phyloP scores from a whole-genome alignment of 2,329 filamentous ascomycete genomes.

The Aspergillus hortae region DNA sequence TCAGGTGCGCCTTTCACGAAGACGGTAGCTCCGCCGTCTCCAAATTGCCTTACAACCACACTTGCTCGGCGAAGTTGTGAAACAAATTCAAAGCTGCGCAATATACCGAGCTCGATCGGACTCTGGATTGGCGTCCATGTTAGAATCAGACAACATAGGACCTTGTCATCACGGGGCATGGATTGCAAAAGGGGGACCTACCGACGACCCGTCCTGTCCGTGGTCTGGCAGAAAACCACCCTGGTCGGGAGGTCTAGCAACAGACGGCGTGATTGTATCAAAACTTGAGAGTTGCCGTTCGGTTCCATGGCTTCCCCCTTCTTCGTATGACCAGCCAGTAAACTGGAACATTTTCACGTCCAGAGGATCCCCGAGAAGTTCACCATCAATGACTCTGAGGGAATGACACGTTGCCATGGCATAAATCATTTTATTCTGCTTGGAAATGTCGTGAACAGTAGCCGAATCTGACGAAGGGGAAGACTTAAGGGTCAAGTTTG shows the following conservation, averaged over 20 bases:
- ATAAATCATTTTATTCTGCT: conserved; percentile 71
- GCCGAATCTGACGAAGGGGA: conserved; percentile 52
- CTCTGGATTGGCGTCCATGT: conserved; percentile 13
- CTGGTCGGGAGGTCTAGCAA: conserved; percentile 72
- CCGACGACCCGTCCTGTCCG: conserved; percentile 17
- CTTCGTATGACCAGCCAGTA: conserved; percentile 87
- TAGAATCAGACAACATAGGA: not conserved
- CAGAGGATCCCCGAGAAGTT: conserved; percentile 87
- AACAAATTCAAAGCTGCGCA: conserved; percentile 91
- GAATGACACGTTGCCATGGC: conserved; percentile 98
- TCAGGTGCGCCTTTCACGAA: conserved; percentile 97
- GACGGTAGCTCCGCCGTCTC: conserved; percentile 76
- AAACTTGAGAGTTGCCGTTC: conserved; percentile 69
- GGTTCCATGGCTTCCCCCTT: conserved; percentile 66
- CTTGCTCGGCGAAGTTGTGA: conserved; percentile 89
- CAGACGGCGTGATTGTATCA: conserved; percentile 70
- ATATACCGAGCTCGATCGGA: conserved; percentile 78
- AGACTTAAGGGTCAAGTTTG: conserved; percentile 54
- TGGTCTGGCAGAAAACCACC: conserved; percentile 49
- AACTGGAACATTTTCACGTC: conserved; percentile 99
- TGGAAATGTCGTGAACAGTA: conserved; percentile 57
- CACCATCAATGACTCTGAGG: conserved; percentile 77
- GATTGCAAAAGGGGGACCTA: conserved; percentile 6
- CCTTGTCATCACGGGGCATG: not conserved
- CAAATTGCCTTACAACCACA: conserved; percentile 86